Conservation (phyloP, 371 early-diverging fungal genomes). For the Mortierella sp. region DNA sequence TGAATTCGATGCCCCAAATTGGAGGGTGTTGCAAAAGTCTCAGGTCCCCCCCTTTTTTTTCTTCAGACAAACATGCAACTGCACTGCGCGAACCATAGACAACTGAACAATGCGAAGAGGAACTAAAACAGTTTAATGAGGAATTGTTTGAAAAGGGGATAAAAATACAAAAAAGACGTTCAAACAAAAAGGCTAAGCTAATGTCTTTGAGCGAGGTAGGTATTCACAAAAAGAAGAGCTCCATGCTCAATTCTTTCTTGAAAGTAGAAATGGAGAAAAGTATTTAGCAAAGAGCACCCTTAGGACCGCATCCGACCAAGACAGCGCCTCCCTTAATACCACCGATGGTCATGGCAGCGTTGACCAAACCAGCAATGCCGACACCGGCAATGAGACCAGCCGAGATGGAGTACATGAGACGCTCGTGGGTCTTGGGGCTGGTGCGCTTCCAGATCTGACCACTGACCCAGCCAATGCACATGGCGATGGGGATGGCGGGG, state of each 20-base stretch:
- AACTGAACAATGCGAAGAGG: too few relatives aligned
- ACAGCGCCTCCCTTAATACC: conserved; percentile 21
- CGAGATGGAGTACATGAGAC: conserved; percentile 70
- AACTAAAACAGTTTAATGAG: too few relatives aligned
- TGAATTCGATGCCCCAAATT: too few relatives aligned
- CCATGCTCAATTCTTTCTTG: not conserved
- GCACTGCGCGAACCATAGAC: too few relatives aligned
- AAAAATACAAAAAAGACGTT: conserved; percentile 11
- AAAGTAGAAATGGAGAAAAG: not conserved
- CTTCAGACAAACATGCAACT: too few relatives aligned
- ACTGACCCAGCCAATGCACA: conserved; percentile 70
- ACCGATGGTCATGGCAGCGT: conserved; percentile 70
- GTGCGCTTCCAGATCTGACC: conserved; percentile 68
- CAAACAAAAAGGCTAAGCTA: not conserved
- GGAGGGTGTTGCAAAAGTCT: too few relatives aligned
- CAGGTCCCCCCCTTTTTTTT: too few relatives aligned
- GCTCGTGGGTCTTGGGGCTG: conserved; percentile 57
- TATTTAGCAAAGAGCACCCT: conserved; percentile 14
- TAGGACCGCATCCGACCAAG: conserved; percentile 22
- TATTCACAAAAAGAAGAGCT: not conserved
- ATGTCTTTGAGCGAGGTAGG: not conserved
- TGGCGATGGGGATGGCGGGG: conserved; percentile 67
- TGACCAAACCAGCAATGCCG: conserved; percentile 76
- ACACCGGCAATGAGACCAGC: conserved; percentile 83
- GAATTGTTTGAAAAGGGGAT: not conserved